Base-by-base conservation (phyloP, 2,329 filamentous ascomycete species). In the Orbilia blumenaviensis region DNA sequence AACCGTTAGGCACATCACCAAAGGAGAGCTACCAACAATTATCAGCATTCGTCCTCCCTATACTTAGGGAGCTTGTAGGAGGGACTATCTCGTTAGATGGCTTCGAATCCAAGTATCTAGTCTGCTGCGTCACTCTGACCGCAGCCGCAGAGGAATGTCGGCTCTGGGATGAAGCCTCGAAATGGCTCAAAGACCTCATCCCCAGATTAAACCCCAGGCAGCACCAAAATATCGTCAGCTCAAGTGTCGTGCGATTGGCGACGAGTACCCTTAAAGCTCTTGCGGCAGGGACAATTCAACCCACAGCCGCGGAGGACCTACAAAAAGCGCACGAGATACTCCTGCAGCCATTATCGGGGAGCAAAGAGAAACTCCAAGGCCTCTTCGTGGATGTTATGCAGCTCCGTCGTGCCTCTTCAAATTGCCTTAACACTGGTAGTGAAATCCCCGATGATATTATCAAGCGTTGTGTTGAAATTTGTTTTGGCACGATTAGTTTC, bases 311-410 rank as follows among this genome's bases (percentile, higher is more conserved):
- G 9, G 77, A 79, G 10, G 58, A 78, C 9, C 62, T 80, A 21
- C 68, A 72, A 41, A 76, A 48, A 9, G 71, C 52, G 10, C 23
- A 71, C 14, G 66, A 61, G 4, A 52, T 71, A 12, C 38, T 77
- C 14, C 63, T 41, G n/a, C 66, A 69, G 14, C 73, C 73, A 12
- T 52, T 77, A 50, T 66, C 73, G 25, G 73, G 73, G 1, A 69
- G 66, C 42, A 71, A 66, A 54, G 73, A 77, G 23, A 71, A 71
- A 18, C 50, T 77, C 7, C 66, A 71, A 18, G 54, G 23, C 14
- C 41, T 77, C 3, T 69, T 77, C 21, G 41, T 63, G 21, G 73
- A 77, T 14, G 58, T 77, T 42, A 69, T 77, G 66, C 73, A 69
- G 32, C 66, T 77, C 25, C 73, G 73, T 32, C 73, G 73, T 32